Evolutionary conservation across 306 rosid genomes (phyloP), one percentile per base, ranked within the genome.

Genomic region (Quercus alba): DNA sequence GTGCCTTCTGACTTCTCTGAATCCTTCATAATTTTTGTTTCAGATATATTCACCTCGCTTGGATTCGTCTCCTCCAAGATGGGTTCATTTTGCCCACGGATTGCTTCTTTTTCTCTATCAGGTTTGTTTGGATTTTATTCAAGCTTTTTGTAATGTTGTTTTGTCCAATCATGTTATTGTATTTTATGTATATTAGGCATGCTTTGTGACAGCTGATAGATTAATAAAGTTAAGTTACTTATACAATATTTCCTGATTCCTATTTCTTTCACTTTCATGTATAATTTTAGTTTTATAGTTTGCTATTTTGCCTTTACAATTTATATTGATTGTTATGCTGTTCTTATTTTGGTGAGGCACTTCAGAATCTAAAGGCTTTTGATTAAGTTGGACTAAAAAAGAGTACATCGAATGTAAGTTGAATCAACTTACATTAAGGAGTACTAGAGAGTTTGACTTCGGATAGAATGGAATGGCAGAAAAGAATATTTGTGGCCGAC

Each of bases 61-160:
- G 88, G 98, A 93, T 88, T 56, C 97, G 5, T 83, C 97, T 90
- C 98, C 98, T 69, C 99, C 99, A 38, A 90, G 97, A 89, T 96
- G 99, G 98, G 97, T 93, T 83, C 85, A 91, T 88, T 84, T 96
- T 73, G 89, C 97, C 9, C 99, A 96, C 82, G 99, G 97, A 15
- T 81, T 96, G 72, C 97, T 96, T 74, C 92, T 96, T 73, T 96
- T 96, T 87, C 77, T 96, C 74, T 96, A 96, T 83, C 99, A 96
- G 98, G 98, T 96, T 73, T 80, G 82, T 62, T 72, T 26, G 54
- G 78, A 19, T 41, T 72, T 58, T 68, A 7, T 70, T 51, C 26
- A 68, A 38, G 74, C 81, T 5, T 14, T 78, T 14, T 78, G 55
- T 56, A 3, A 55, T 35, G 12, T 35, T 67, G 52, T 10, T 67